A percentile compares a stretch with the other conserved stretches of the same genome.
These are phyloP conservation scores for Apiospora koreana DNA, from an alignment of 2,329 filamentous ascomycete species.

Conservation along the genomic window DNA sequence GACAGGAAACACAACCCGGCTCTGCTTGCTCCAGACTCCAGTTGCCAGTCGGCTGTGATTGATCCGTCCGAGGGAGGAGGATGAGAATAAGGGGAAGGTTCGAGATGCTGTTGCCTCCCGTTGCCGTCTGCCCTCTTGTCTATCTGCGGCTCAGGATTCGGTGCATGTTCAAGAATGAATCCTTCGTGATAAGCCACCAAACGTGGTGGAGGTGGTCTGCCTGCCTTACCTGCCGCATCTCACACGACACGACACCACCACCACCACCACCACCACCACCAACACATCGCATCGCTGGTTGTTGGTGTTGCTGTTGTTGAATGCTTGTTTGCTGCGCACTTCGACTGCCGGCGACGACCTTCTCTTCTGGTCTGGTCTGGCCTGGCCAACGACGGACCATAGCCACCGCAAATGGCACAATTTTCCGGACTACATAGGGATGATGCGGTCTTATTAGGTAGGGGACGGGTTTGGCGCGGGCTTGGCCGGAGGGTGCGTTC, in stretches of 20 bases:
- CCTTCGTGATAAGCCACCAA: neutral
- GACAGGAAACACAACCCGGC: conserved; percentile 3
- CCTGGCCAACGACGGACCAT: neutral
- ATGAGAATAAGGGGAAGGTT: too few relatives aligned
- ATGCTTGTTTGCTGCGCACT: neutral
- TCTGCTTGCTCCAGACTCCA: neutral
- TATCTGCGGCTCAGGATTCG: neutral
- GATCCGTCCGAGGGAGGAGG: neutral
- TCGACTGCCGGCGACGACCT: neutral
- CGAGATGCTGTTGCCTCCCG: neutral
- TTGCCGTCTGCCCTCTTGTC: neutral
- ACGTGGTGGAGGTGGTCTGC: neutral
- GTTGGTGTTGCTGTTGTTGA: neutral
- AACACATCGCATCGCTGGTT: neutral
- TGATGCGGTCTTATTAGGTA: neutral
- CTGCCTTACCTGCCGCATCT: neutral
- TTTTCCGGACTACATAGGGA: neutral
- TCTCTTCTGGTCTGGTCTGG: neutral
- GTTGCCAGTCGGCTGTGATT: neutral
- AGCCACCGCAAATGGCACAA: neutral
- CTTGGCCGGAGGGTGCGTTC: neutral
- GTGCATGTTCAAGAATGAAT: neutral
- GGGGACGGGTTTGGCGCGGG: neutral
- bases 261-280: too few relatives aligned
- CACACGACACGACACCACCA: neutral